Base-by-base conservation (phyloP, 2,329 filamentous ascomycete genomes). In the Sporothrix dimorphospora region DNA sequence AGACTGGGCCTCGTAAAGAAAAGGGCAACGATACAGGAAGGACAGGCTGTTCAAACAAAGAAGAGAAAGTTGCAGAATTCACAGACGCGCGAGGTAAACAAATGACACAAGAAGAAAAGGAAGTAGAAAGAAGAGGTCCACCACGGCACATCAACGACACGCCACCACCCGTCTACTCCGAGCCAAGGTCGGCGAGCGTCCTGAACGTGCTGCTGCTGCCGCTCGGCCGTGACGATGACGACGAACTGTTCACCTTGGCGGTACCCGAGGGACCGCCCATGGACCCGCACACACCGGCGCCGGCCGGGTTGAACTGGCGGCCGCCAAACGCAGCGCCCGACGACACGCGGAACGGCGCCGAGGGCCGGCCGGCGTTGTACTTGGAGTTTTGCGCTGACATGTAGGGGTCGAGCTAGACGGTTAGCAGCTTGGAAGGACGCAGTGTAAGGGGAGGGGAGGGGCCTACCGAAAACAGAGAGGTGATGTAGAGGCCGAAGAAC, bases 401-500 rank as follows among this genome's bases (percentile, higher is more conserved):
- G 79, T 89, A 90, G 0, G 87, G 85, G 77, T 91, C 89, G 71
- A 91, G 84, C 85, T 90, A 76, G 16, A 8, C 5, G 1, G 49
- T 24, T 14, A 59, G 55, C 7, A 4, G 34, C 30, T 45, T 45
- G 11, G n/a, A 1, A 19, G 3, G 30, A 74, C 73, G 19, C n/a
- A 12, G n/a, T n/a, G n/a, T n/a, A n/a, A n/a, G 59, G 57, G 30
- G 12, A 73, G 57, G 34, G 16, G 9, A 5, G 21, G 14, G 57
- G 14, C 86, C 72, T 82, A 86, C 88, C 78, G 88, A 86, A 75
- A 91, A 85, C n/a, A 91, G 79, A 4, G 88, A 89, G 8, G 84
- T 83, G 57, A 91, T 79, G 77, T 91, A 91, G 4, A 91, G 80
- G 16, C 88, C 89, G 61, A 90, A 81, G 73, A 91, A 88, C 6